Evolutionary conservation across 2,329 filamentous ascomycete species (phyloP).

Genomic region (Xylariaceae sp.): DNA sequence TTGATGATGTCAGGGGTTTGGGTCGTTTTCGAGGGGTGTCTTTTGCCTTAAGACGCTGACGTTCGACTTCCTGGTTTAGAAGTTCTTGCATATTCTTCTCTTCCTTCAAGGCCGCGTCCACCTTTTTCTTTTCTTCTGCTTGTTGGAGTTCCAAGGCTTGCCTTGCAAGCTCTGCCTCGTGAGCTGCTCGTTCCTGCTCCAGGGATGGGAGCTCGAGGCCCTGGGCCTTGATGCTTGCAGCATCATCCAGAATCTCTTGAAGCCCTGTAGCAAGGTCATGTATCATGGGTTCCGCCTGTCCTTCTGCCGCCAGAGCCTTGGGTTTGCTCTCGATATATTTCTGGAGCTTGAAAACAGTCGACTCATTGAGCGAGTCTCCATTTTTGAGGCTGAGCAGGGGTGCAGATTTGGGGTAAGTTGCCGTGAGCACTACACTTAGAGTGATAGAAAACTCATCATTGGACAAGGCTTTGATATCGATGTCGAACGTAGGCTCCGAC

Average conservation of each 20-base stretch:
- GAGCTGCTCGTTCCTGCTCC: slow-evolving; percentile 81
- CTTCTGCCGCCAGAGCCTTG: slow-evolving; percentile 49
- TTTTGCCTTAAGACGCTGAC: slow-evolving; percentile 62
- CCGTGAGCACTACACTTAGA: slow-evolving; percentile 77
- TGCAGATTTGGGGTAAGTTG: slow-evolving; percentile 84
- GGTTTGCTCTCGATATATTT: slow-evolving; percentile 60
- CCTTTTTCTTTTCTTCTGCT: slow-evolving; percentile 50
- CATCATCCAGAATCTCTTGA: slow-evolving; percentile 79
- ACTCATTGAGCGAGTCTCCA: slow-evolving; percentile 63
- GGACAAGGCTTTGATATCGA: slow-evolving; percentile 70
- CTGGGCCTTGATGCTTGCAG: slow-evolving; percentile 72
- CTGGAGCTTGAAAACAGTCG: slow-evolving; percentile 68
- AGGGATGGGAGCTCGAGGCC: slow-evolving; percentile 78
- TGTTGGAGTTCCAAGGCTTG: slow-evolving; percentile 56
- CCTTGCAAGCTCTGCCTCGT: slow-evolving; percentile 69
- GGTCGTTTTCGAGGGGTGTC: slow-evolving; percentile 61
- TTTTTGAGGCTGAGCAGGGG: slow-evolving; percentile 70
- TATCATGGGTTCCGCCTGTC: slow-evolving; percentile 56
- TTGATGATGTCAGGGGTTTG: slow-evolving; percentile 43
- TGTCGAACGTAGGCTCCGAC: slow-evolving; percentile 78
- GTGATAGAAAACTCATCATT: slow-evolving; percentile 70
- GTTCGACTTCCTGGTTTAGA: slow-evolving; percentile 69
- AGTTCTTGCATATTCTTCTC: slow-evolving; percentile 68
- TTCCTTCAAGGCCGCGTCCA: slow-evolving; percentile 61
- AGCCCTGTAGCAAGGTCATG: slow-evolving; percentile 66